phyloP scores from a whole-genome alignment of 1,139 yeast species.

The Geotrichum fermentans region DNA sequence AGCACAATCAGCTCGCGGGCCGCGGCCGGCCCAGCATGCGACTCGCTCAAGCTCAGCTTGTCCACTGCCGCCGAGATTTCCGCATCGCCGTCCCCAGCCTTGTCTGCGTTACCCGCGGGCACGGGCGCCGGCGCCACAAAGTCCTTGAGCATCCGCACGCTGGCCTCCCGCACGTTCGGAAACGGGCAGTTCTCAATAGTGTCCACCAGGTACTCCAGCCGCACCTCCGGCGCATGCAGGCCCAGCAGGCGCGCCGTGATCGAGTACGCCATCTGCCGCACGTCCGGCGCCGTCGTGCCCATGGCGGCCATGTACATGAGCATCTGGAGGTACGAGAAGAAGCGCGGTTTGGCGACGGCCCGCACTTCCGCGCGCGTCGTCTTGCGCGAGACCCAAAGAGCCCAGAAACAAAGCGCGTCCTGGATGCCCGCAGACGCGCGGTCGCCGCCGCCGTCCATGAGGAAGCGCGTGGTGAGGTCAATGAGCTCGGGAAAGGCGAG shows the following conservation, averaged over 20 bases:
- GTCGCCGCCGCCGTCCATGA: constrained; percentile 19
- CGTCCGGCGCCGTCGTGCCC: constrained; percentile 26
- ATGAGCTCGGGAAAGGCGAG: constrained; percentile 27
- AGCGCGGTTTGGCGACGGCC: constrained; percentile 27
- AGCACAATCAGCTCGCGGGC: background rate
- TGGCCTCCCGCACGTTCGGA: constrained; percentile 52
- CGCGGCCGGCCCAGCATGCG: background rate
- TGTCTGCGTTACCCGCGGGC: background rate
- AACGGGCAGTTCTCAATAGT: constrained; percentile 67
- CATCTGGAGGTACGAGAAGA: constrained; percentile 45
- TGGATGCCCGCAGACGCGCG: constrained; percentile 37
- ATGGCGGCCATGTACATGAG: constrained; percentile 41
- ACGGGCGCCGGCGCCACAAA: constrained; percentile 31
- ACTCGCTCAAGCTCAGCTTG: background rate
- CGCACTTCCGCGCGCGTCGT: constrained; percentile 34
- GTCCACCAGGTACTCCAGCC: constrained; percentile 61
- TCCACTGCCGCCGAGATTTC: background rate
- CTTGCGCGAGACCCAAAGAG: constrained; percentile 39
- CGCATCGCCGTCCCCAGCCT: background rate
- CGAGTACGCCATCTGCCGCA: constrained; percentile 32
- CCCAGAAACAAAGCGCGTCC: constrained; percentile 44
- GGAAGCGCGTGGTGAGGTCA: constrained; percentile 20
- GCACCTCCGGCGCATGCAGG: constrained; percentile 49
- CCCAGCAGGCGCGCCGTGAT: constrained; percentile 42
- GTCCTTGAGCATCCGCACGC: constrained; percentile 65